Base-by-base conservation (phyloP, 371 early-diverging fungal genomes). In the Amoeboaphelidium protococcarum region DNA sequence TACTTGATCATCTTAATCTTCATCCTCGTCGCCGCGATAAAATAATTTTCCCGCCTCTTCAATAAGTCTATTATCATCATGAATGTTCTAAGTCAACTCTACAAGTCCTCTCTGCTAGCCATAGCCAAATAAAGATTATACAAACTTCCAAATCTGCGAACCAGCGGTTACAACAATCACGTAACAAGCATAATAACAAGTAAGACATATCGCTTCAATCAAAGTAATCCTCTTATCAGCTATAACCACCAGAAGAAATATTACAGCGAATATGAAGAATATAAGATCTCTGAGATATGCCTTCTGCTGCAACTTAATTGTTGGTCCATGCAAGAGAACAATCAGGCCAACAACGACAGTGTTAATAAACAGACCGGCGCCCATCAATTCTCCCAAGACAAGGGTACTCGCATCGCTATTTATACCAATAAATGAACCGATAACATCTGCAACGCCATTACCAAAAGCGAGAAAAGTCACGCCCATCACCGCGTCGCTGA, bases 391-490 rank as follows among this genome's bases (percentile, higher is more conserved):
- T 21, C 83, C 82, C 1, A 83, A 58, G 4, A 82, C 84, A 23
- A 83, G 53, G 2, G 76, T 75, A 12, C 74, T 81, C 49, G 74
- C 64, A 25, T 71, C 70, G 2, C 76, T 68, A 3, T 71, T 58
- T 57, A 82, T 69, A 2, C 82, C 81, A 42, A 74, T 76, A 50
- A 78, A 78, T 0, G 80, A 82, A n/a, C 75, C 69, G 48, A 82
- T 78, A 37, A 82, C 52, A 50, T 82, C 83, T 2, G 83, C 83
- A n/a, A 76, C 74, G 13, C 80, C 83, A 52, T 82, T 83, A 21
- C 84, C 84, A 26, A 84, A 67, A 0, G 84, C 84, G 21, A 83
- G 57, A 59, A 83, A 71, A 2, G 84, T 82, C 3, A 83, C 84
- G 4, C 84, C 84, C 0, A 83, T 80, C 68, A 54, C 44, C 19